Evolutionary conservation across 331 rosid genomes (phyloP).

Genomic region (Malus hybrid): DNA sequence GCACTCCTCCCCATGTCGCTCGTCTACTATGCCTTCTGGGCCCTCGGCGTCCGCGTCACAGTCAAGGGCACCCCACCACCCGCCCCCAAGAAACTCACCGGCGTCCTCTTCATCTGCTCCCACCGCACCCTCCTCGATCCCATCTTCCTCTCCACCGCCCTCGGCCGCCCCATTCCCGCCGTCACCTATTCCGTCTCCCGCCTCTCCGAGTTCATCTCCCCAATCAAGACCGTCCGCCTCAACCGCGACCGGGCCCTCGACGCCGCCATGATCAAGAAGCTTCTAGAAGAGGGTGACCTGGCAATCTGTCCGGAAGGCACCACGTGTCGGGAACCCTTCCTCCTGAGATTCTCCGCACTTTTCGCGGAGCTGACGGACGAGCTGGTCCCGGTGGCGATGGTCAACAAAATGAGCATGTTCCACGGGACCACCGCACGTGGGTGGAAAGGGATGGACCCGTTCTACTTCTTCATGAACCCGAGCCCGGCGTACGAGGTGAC

Average conservation of each 20-base stretch:
- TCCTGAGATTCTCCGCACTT: conserved; percentile 57
- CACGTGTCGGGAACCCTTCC: conserved; percentile 73
- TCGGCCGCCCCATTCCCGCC: conserved; percentile 60
- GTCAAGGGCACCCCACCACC: conserved; percentile 68
- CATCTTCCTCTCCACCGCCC: conserved; percentile 74
- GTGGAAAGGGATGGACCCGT: conserved; percentile 90
- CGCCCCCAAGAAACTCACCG: conserved; percentile 28
- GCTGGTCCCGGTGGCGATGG: conserved; percentile 83
- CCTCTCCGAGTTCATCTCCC: conserved; percentile 71
- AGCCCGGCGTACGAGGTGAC: conserved; percentile 72
- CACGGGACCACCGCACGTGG: conserved; percentile 79
- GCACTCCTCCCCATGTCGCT: conserved; percentile 58
- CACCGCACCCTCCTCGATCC: conserved; percentile 79
- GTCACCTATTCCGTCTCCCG: conserved; percentile 80
- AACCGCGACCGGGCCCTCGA: conserved; percentile 49
- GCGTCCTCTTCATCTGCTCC: conserved; percentile 74
- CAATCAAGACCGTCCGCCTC: conserved; percentile 57
- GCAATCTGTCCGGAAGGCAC: conserved; percentile 83
- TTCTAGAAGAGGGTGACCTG: conserved; percentile 55
- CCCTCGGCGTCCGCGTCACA: conserved; percentile 56
- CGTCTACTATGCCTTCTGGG: conserved; percentile 57
- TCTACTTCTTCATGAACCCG: conserved; percentile 87
- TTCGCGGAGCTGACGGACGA: conserved; percentile 68
- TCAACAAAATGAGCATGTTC: conserved; percentile 75
- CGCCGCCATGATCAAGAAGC: conserved; percentile 59